A percentile compares a stretch with the other conserved stretches of the same genome.
Evolutionary conservation across 257 asterid genomes (phyloP).

Genomic region (Scutellaria baicalensis): DNA sequence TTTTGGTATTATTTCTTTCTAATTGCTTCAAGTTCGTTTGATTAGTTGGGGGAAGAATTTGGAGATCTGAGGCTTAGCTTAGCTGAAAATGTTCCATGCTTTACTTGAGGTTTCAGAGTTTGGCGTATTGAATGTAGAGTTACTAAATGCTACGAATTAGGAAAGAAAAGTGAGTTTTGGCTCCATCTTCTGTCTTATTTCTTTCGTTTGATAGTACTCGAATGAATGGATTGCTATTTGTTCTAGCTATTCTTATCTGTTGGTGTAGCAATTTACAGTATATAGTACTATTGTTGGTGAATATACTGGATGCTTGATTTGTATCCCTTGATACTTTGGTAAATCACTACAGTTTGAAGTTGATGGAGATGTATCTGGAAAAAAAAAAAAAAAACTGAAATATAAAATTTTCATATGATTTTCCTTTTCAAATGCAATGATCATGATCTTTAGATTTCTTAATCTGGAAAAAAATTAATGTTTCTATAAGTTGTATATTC

Average conservation of each 20-base stretch:
- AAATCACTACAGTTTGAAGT: background rate
- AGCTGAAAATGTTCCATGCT: background rate
- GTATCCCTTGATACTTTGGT: background rate
- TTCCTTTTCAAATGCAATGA: background rate
- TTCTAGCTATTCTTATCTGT: background rate
- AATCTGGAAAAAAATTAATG: slow-evolving; percentile 5
- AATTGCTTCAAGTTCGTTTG: background rate
- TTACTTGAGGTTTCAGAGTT: background rate
- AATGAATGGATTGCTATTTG: background rate
- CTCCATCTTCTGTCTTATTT: background rate
- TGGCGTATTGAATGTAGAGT: background rate
- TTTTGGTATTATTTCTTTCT: background rate
- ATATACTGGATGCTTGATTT: background rate
- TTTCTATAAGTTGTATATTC: slow-evolving; percentile 18
- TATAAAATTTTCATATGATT: background rate
- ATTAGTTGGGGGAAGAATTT: slow-evolving; percentile 3
- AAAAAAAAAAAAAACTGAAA: background rate
- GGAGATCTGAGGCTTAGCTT: slow-evolving; percentile 2
- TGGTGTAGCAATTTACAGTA: background rate
- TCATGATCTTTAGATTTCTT: background rate
- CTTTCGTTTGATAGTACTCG: background rate
- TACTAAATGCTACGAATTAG: background rate
- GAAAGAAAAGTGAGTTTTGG: background rate
- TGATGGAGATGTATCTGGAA: background rate
- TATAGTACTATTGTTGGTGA: background rate